These are phyloP conservation scores for Phaeolepiota aurea DNA, from an alignment of 768 basidiomycete genomes.

Conservation along the genomic window DNA sequence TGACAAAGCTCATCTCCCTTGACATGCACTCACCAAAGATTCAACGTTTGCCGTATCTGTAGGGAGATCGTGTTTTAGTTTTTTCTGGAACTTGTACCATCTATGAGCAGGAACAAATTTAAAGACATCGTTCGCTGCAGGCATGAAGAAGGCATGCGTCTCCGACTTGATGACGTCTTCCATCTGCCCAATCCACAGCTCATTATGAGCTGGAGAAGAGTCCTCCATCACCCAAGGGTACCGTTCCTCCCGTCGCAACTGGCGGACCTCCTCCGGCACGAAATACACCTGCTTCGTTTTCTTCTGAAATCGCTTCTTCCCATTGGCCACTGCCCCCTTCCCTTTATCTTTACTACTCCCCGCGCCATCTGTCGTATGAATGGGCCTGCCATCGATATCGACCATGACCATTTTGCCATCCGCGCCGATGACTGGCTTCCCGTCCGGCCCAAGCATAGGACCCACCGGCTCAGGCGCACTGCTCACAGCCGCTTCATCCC, in stretches of 20 bases:
- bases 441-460: slow-evolving; percentile 77
- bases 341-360: slow-evolving; percentile 19
- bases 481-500: slow-evolving; percentile 29
- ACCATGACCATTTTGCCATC: slow-evolving; percentile 80
- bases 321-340: slow-evolving; percentile 39
- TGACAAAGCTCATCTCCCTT: slow-evolving; percentile 9
- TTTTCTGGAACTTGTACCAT: slow-evolving; percentile 92
- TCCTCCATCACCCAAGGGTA: slow-evolving; percentile 94
- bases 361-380: slow-evolving; percentile 28
- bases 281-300: slow-evolving; percentile 79
- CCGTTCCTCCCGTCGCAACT: slow-evolving; percentile 77
- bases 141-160: slow-evolving; percentile 80
- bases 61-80: slow-evolving; percentile 64
- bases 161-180: slow-evolving; percentile 68
- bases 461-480: slow-evolving; percentile 44
- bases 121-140: slow-evolving; percentile 72
- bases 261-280: slow-evolving; percentile 69
- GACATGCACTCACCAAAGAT: slow-evolving; percentile 36
- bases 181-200: slow-evolving; percentile 77
- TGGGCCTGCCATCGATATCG: slow-evolving; percentile 68
- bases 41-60: slow-evolving; percentile 62
- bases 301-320: slow-evolving; percentile 74
- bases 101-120: slow-evolving; percentile 82
- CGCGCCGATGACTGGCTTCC: slow-evolving; percentile 71
- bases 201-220: slow-evolving; percentile 43